These are phyloP conservation scores for Yarrowia deformans DNA, from an alignment of 805 yeast species.

Conservation along the genomic window DNA sequence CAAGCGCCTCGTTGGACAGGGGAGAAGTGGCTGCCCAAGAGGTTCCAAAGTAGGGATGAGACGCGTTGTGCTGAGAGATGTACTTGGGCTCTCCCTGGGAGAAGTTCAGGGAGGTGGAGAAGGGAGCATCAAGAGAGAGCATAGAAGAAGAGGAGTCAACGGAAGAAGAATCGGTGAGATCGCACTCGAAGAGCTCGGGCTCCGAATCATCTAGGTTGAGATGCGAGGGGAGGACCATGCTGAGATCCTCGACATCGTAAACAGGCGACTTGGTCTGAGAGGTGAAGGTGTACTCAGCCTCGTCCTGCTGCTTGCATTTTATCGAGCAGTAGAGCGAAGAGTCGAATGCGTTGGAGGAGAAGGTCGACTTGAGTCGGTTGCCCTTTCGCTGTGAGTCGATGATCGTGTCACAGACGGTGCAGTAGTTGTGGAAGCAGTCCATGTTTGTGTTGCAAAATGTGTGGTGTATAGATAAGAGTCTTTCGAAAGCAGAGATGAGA, in stretches of 20 bases:
- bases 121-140: constrained; percentile 27
- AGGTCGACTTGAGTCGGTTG: constrained; percentile 39
- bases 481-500: background rate
- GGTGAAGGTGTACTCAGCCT: constrained; percentile 30
- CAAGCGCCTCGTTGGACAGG: constrained; percentile 39
- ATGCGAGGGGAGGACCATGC: constrained; percentile 35
- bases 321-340: constrained; percentile 50
- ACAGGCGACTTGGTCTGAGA: constrained; percentile 35
- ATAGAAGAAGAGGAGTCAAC: constrained; percentile 30
- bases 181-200: constrained; percentile 40
- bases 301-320: constrained; percentile 48
- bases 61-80: constrained; percentile 31
- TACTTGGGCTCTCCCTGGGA: constrained; percentile 34
- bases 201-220: constrained; percentile 33
- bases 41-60: constrained; percentile 35
- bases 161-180: constrained; percentile 37
- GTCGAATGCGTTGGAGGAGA: constrained; percentile 37
- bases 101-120: constrained; percentile 33
- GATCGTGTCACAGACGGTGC: constrained; percentile 52
- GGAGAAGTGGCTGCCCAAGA: constrained; percentile 33
- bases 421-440: constrained; percentile 47
- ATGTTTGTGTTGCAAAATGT: constrained; percentile 11
- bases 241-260: constrained; percentile 35
- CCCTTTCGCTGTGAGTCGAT: constrained; percentile 42
- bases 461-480: constrained; percentile 7